Percentiles rank a stretch among this genome's conserved stretches.
Evolutionary conservation across 176 grass and related monocot genomes (phyloP).

Genomic region (Carex pumila): DNA sequence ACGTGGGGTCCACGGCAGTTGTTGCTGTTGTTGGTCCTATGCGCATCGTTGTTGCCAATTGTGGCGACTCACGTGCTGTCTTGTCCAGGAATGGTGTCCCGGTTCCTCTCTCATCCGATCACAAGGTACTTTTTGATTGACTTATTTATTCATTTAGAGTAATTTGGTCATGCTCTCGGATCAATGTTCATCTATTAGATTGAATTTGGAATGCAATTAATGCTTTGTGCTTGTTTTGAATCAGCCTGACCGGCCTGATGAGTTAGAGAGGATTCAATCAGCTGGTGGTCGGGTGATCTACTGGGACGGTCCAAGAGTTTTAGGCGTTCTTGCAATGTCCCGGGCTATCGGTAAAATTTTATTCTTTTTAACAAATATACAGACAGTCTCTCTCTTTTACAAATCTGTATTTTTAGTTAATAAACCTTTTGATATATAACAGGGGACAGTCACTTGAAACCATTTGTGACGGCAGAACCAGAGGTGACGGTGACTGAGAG

Average conservation of each 20-base stretch:
- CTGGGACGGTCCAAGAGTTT: slow-evolving; percentile 83
- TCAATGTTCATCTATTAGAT: neutral
- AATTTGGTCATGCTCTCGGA: neutral
- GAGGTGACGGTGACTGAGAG: slow-evolving; percentile 82
- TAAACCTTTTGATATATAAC: neutral
- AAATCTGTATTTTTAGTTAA: neutral
- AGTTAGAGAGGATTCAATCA: slow-evolving; percentile 75
- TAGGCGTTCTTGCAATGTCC: slow-evolving; percentile 91
- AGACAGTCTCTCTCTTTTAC: neutral
- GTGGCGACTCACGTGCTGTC: slow-evolving; percentile 86
- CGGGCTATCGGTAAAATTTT: slow-evolving; percentile 71
- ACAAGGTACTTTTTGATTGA: slow-evolving; percentile 43
- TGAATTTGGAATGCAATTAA: neutral
- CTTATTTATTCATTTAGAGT: neutral
- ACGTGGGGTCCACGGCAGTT: slow-evolving; percentile 80
- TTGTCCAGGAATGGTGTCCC: slow-evolving; percentile 56
- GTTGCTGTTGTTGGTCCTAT: slow-evolving; percentile 53
- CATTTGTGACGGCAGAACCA: slow-evolving; percentile 73
- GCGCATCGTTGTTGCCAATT: slow-evolving; percentile 61
- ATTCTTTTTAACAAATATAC: neutral
- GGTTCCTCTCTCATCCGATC: slow-evolving; percentile 64
- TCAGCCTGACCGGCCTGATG: slow-evolving; percentile 88
- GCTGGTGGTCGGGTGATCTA: slow-evolving; percentile 87
- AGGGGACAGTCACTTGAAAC: slow-evolving; percentile 81
- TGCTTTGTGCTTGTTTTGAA: neutral